phyloP scores from a whole-genome alignment of 345 rosid species.

The Isatis tinctoria region DNA sequence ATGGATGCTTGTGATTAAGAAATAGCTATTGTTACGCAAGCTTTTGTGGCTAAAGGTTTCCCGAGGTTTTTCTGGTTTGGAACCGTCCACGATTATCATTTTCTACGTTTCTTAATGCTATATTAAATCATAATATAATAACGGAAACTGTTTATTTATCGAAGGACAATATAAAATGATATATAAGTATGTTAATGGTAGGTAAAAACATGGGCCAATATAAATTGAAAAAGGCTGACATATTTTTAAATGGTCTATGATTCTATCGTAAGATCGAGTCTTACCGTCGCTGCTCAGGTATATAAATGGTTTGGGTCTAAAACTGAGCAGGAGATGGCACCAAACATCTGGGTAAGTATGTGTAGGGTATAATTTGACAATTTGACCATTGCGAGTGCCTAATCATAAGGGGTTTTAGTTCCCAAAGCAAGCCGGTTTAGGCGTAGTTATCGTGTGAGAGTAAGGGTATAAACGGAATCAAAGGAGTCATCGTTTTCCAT shows the following conservation, averaged over 20 bases:
- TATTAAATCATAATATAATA: background rate
- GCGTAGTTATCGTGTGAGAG: background rate
- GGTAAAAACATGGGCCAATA: background rate
- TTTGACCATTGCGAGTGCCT: background rate
- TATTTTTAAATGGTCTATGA: background rate
- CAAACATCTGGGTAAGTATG: background rate
- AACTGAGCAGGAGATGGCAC: background rate
- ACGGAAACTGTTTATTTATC: background rate
- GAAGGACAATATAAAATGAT: background rate
- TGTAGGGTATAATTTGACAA: background rate
- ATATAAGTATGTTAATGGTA: background rate
- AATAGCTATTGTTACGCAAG: too few relatives aligned
- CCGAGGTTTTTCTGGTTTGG: background rate
- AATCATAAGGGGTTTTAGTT: background rate
- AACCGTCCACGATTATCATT: background rate
- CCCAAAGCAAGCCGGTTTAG: conserved; percentile 8
- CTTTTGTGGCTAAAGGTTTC: too few relatives aligned
- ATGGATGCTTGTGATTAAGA: background rate
- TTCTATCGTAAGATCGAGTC: too few relatives aligned
- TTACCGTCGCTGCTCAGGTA: too few relatives aligned
- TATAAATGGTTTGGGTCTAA: background rate
- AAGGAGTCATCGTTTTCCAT: conserved; percentile 20
- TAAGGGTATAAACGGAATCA: background rate
- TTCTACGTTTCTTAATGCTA: background rate
- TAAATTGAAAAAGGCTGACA: background rate